phyloP scores from a whole-genome alignment of 495 filamentous ascomycete species.

The Daldinia loculata region DNA sequence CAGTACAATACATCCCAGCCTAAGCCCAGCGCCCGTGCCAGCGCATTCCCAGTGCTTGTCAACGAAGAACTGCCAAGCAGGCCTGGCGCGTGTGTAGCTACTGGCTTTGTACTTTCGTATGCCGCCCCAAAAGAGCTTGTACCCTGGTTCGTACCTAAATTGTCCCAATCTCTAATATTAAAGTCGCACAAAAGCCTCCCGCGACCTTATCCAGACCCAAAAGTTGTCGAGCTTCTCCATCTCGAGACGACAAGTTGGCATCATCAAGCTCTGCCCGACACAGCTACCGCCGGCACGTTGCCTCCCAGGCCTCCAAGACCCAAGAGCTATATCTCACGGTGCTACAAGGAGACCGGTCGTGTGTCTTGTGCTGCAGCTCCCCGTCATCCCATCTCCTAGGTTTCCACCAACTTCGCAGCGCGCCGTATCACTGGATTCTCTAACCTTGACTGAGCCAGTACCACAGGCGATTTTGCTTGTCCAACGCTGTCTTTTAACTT shows the following conservation, averaged over 20 bases:
- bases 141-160: slow-evolving; percentile 48
- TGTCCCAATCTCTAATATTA: slow-evolving; percentile 51
- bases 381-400: slow-evolving; percentile 51
- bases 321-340: slow-evolving; percentile 45
- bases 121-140: slow-evolving; percentile 46
- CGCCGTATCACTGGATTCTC: slow-evolving; percentile 55
- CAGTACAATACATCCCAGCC: slow-evolving; percentile 28
- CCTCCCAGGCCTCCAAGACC: slow-evolving; percentile 45
- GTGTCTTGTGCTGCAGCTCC: slow-evolving; percentile 54
- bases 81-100: slow-evolving; percentile 42
- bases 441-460: slow-evolving; percentile 53
- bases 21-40: slow-evolving; percentile 40
- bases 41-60: slow-evolving; percentile 45
- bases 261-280: slow-evolving; percentile 45
- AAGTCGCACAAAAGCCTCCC: slow-evolving; percentile 64
- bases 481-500: slow-evolving; percentile 48
- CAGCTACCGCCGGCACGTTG: slow-evolving; percentile 47
- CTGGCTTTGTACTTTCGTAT: slow-evolving; percentile 51
- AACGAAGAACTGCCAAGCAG: slow-evolving; percentile 46
- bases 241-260: slow-evolving; percentile 45
- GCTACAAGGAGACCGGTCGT: slow-evolving; percentile 48
- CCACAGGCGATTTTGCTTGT: slow-evolving; percentile 59
- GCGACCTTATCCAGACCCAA: slow-evolving; percentile 57
- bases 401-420: slow-evolving; percentile 56
- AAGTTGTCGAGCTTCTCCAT: slow-evolving; percentile 52